Evolutionary conservation across 345 rosid genomes (phyloP), one percentile per base, ranked within the genome.

Genomic region (Eucalyptus decipiens): DNA sequence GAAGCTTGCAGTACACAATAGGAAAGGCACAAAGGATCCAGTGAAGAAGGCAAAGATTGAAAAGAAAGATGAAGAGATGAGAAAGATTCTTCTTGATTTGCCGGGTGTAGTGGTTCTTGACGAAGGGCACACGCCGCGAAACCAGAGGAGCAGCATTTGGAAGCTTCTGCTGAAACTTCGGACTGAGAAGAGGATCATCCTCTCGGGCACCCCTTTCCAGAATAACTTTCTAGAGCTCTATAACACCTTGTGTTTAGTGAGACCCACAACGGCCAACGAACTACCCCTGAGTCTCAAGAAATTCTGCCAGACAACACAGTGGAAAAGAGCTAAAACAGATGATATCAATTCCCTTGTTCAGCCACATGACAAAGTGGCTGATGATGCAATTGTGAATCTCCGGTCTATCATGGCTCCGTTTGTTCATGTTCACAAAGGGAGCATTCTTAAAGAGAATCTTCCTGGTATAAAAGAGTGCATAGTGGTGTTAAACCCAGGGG

Each of bases 161-260:
- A 93, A 94, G 90, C 95, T 93, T 89, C 91, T 95, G n/a, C 87
- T 93, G 13, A 92, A 91, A 32, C 89, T 96, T 18, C 90, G 89
- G 80, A 95, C 98, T 4, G 88, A 91, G 67, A 96, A 91, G 91
- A 94, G 96, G 28, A 92, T 97, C 58, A 94, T 96, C 87, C 96
- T 97, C 48, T 96, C 99, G 0, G 99, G 99, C 83, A 97, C 99
- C 47, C 97, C 97, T 1, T 97, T 97, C 88, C 99, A 97, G 92
- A 97, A 97, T 47, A 97, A 96, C 81, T 95, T 94, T 65, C 93
- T 90, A 65, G 98, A 97, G 91, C 95, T 97, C 12, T 94, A 87
- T 40, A 97, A 95, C 86, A 93, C 94, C n/a, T 87, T 97, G 52
- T 89, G 90, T 88, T 89, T 97, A 91, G 94, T 91, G 51, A 91